These are phyloP conservation scores for Cubamyces sp. DNA, from an alignment of 768 basidiomycete genomes.

Conservation along the genomic window DNA sequence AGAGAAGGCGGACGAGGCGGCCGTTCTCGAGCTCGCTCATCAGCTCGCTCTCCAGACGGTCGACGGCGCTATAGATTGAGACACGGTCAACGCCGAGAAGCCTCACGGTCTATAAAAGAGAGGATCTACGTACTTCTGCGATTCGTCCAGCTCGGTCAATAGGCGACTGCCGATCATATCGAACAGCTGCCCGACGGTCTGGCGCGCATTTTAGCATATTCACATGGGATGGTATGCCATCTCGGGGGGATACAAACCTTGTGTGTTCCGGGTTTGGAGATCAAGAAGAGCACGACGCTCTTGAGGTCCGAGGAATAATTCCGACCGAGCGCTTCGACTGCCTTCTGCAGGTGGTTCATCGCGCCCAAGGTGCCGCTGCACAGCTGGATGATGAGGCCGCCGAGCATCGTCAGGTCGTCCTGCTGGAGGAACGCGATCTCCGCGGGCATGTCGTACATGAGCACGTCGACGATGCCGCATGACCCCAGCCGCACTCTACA, in stretches of 20 bases:
- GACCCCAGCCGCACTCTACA: conserved; percentile 81
- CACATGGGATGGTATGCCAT: not conserved
- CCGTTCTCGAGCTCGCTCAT: conserved; percentile 93
- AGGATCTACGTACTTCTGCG: conserved; percentile 61
- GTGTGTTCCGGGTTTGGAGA: conserved; percentile 68
- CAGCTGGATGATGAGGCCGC: conserved; percentile 78
- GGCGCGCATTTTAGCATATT: conserved; percentile 2
- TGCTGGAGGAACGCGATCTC: conserved; percentile 69
- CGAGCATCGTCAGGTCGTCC: conserved; percentile 89
- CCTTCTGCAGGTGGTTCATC: conserved; percentile 66
- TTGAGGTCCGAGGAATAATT: conserved; percentile 84
- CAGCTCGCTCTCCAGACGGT: conserved; percentile 82
- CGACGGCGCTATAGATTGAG: conserved; percentile 59
- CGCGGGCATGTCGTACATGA: conserved; percentile 68
- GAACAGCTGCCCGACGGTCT: conserved; percentile 81
- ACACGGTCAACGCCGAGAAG: not conserved
- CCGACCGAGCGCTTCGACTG: conserved; percentile 71
- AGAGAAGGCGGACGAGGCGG: conserved; percentile 82
- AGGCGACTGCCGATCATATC: conserved; percentile 77
- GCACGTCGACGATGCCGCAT: conserved; percentile 85
- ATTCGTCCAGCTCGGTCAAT: conserved; percentile 81
- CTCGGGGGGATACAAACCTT: conserved; percentile 53
- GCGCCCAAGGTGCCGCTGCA: conserved; percentile 70
- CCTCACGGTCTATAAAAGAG: conserved; percentile 3
- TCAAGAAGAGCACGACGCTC: conserved; percentile 75